Percentiles rank a stretch among this genome's conserved stretches.
These are phyloP conservation scores for Elaphomyces granulatus DNA, from an alignment of 495 filamentous ascomycete genomes.

Conservation along the genomic window DNA sequence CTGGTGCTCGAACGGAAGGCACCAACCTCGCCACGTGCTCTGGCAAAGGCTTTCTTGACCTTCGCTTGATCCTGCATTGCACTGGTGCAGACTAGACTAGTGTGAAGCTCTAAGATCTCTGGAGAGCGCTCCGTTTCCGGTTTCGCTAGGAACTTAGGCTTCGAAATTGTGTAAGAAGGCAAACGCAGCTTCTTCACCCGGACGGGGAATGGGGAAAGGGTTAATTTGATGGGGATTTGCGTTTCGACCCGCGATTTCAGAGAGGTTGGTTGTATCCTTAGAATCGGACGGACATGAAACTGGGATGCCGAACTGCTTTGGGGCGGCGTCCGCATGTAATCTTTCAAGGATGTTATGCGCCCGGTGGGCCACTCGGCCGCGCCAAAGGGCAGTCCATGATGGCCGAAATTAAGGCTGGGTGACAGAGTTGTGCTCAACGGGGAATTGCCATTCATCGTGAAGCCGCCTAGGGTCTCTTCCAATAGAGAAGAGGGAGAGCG, in stretches of 20 bases:
- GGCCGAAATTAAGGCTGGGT: slow-evolving; percentile 19
- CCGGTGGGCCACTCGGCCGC: slow-evolving; percentile 1
- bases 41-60: slow-evolving; percentile 46
- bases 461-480: slow-evolving; percentile 32
- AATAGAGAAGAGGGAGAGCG: slow-evolving; percentile 39
- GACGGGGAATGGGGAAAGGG: slow-evolving; percentile 52
- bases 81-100: slow-evolving; percentile 75
- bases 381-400: slow-evolving; percentile 20
- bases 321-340: slow-evolving; percentile 21
- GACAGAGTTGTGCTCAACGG: slow-evolving; percentile 20
- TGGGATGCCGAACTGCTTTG: slow-evolving; percentile 15
- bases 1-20: slow-evolving; percentile 15
- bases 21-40: slow-evolving; percentile 38
- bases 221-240: slow-evolving; percentile 72
- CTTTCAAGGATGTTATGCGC: neutral
- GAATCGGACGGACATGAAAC: slow-evolving; percentile 20
- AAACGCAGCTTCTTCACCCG: slow-evolving; percentile 70
- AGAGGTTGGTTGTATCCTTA: slow-evolving; percentile 49
- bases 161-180: slow-evolving; percentile 77
- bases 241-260: slow-evolving; percentile 89
- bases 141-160: slow-evolving; percentile 71
- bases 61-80: slow-evolving; percentile 68
- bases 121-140: slow-evolving; percentile 40
- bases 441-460: slow-evolving; percentile 30
- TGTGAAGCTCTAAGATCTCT: slow-evolving; percentile 68